phyloP scores from a whole-genome alignment of 257 asterid genomes.

The Ilex asprella region DNA sequence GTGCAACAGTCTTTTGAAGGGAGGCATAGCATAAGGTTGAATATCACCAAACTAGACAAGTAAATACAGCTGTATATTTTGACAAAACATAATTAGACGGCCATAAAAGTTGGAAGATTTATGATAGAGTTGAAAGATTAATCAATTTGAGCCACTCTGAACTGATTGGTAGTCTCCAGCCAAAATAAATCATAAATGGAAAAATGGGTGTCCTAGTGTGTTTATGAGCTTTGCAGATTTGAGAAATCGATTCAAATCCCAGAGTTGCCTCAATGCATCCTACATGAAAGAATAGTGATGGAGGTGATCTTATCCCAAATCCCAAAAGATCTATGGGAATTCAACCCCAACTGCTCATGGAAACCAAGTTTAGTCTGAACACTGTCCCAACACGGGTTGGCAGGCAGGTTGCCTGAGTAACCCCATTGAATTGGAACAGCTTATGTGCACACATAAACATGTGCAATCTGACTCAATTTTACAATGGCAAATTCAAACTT shows the following conservation, averaged over 20 bases:
- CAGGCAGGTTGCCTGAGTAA: not conserved
- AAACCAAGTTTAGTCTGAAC: not conserved
- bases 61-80: not conserved
- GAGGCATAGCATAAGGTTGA: not conserved
- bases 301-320: not conserved
- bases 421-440: not conserved
- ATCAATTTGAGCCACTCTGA: not conserved
- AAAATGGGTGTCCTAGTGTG: not conserved
- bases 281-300: no score
- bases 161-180: not conserved
- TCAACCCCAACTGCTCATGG: not conserved
- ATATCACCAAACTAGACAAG: not conserved
- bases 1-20: no score
- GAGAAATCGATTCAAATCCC: no score
- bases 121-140: not conserved
- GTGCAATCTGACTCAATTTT: not conserved
- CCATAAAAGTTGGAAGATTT: not conserved
- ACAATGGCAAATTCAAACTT: not conserved
- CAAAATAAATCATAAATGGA: not conserved
- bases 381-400: not conserved
- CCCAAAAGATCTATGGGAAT: not conserved
- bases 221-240: no score
- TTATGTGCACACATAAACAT: not conserved
- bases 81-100: not conserved
- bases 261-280: no score